A percentile compares a stretch with the other conserved stretches of the same genome.
phyloP scores from a whole-genome alignment of 1,284 basidiomycete genomes.

The Meripilus lineatus region DNA sequence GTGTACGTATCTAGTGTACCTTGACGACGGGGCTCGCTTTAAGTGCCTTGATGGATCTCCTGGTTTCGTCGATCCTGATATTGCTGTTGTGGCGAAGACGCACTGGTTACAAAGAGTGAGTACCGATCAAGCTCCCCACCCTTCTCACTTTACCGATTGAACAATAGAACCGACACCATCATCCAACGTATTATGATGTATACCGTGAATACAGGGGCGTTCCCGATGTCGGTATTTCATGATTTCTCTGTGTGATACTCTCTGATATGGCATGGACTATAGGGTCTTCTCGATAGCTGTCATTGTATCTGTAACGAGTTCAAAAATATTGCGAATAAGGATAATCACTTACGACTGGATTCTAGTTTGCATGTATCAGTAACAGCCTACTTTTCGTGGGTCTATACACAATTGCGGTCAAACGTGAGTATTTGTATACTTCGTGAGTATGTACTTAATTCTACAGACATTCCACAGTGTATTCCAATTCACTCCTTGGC shows the following conservation, averaged over 20 bases:
- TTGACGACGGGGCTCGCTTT: too few relatives aligned
- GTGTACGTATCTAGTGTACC: too few relatives aligned
- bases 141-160: too few relatives aligned
- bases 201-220: constrained; percentile 3
- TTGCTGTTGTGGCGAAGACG: background rate
- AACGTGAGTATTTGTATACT: too few relatives aligned
- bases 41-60: background rate
- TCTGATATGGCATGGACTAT: too few relatives aligned
- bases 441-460: too few relatives aligned
- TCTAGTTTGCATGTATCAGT: constrained; percentile 3
- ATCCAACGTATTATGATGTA: constrained; percentile 3
- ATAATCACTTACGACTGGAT: background rate
- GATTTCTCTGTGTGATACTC: background rate
- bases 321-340: too few relatives aligned
- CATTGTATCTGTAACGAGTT: background rate
- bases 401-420: constrained; percentile 1
- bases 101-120: background rate
- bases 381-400: constrained; percentile 5
- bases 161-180: constrained; percentile 1
- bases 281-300: constrained; percentile 1
- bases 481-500: too few relatives aligned
- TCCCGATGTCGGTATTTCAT: constrained; percentile 3
- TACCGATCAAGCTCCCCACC: too few relatives aligned
- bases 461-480: too few relatives aligned
- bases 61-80: background rate